A percentile compares a stretch with the other conserved stretches of the same genome.
These are phyloP conservation scores for Moricandia arvensis DNA, from an alignment of 345 rosid genomes.

Conservation along the genomic window DNA sequence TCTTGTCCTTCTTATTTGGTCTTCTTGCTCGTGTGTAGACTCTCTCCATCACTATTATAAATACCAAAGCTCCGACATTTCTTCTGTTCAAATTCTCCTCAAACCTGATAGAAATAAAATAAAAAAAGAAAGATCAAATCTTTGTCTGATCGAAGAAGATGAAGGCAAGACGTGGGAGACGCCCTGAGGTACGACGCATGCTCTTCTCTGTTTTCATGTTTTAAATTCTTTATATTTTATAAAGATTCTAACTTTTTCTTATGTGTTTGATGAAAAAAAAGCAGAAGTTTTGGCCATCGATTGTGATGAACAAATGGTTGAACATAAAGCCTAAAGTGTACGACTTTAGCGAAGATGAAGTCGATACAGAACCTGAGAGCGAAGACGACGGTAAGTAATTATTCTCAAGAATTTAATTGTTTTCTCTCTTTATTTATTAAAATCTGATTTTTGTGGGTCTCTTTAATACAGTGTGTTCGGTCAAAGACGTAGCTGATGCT, in stretches of 20 bases:
- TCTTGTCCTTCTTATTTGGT: conserved; percentile 22
- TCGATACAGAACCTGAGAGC: conserved; percentile 82
- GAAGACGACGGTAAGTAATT: conserved; percentile 73
- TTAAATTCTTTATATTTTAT: too few relatives aligned
- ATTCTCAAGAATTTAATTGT: background rate
- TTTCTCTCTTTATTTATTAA: background rate
- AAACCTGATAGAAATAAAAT: background rate
- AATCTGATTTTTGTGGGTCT: background rate
- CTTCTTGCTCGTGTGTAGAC: conserved; percentile 17
- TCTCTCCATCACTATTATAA: conserved; percentile 38
- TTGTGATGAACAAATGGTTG: conserved; percentile 96
- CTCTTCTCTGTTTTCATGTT: conserved; percentile 7
- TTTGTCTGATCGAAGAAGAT: conserved; percentile 33
- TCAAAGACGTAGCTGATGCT: conserved; percentile 20
- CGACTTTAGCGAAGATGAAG: conserved; percentile 95
- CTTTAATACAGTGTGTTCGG: conserved; percentile 22
- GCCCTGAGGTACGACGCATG: conserved; percentile 58
- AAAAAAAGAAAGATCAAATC: background rate
- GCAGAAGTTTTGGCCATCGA: conserved; percentile 90
- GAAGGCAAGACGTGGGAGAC: conserved; percentile 63
- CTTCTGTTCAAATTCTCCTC: conserved; percentile 27
- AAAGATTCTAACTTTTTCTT: conserved; percentile 13
- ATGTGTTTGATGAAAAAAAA: conserved; percentile 2
- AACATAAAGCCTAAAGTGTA: conserved; percentile 73
- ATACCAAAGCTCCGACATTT: conserved; percentile 39